Conservation (phyloP, 257 asterid genomes). For the Knoxia roxburghii region DNA sequence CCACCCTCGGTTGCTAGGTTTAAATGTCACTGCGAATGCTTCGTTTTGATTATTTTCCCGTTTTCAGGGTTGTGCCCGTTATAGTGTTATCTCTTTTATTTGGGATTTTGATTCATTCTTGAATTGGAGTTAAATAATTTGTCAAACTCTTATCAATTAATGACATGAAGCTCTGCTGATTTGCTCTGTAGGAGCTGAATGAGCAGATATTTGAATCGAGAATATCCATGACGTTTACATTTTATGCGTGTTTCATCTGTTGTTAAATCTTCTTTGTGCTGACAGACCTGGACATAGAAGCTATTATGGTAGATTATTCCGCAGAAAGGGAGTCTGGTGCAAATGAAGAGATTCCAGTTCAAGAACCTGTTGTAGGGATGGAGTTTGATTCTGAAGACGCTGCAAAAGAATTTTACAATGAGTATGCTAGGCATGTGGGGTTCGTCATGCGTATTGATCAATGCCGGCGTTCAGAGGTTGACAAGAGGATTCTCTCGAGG, state of each 20-base stretch:
- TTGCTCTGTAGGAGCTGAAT: background rate
- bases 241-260: background rate
- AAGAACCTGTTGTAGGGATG: constrained; percentile 43
- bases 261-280: background rate
- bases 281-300: constrained; percentile 16
- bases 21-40: background rate
- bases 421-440: constrained; percentile 40
- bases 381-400: constrained; percentile 45
- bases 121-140: background rate
- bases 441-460: constrained; percentile 47
- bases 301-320: constrained; percentile 6
- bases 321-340: constrained; percentile 12
- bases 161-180: background rate
- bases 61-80: background rate
- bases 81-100: background rate
- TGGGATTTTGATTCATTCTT: background rate
- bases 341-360: constrained; percentile 19
- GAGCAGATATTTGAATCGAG: background rate
- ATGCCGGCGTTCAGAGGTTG: constrained; percentile 45
- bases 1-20: background rate
- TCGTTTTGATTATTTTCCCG: background rate
- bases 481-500: constrained; percentile 44
- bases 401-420: constrained; percentile 41
- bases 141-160: background rate
- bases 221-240: background rate